Evolutionary conservation across 2,329 filamentous ascomycete species (phyloP).

Genomic region (Fusarium heterosporum): DNA sequence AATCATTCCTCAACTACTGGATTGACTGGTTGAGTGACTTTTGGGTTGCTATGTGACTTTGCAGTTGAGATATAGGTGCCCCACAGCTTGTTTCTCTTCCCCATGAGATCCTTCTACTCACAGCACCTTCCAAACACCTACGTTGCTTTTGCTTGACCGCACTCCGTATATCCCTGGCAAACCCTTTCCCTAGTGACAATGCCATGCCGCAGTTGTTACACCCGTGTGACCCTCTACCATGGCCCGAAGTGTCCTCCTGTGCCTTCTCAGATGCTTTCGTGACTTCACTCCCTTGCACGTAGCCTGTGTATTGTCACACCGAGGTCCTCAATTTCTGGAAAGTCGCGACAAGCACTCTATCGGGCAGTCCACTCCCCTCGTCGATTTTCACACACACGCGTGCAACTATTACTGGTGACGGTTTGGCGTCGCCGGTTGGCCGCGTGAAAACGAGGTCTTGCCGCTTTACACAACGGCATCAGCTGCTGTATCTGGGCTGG

Average conservation of each 20-base stretch:
- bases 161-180: constrained; percentile 10
- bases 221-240: constrained; percentile 31
- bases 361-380: constrained; percentile 33
- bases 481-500: constrained; percentile 44
- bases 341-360: constrained; percentile 44
- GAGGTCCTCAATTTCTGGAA: constrained; percentile 32
- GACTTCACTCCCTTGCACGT: constrained; percentile 22
- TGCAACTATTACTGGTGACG: constrained; percentile 22
- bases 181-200: constrained; percentile 8
- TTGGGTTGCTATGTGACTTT: constrained; percentile 18
- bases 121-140: constrained; percentile 6
- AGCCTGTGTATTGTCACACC: constrained; percentile 27
- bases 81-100: constrained; percentile 8
- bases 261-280: constrained; percentile 9
- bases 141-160: constrained; percentile 15
- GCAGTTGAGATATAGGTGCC: constrained; percentile 15
- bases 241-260: constrained; percentile 8
- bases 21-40: constrained; percentile 5
- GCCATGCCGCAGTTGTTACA: constrained; percentile 19
- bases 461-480: constrained; percentile 37
- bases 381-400: constrained; percentile 22
- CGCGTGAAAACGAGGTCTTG: constrained; percentile 43
- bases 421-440: constrained; percentile 29
- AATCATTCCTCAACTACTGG: constrained; percentile 15
- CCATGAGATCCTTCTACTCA: constrained; percentile 5